A percentile compares a stretch with the other conserved stretches of the same genome.
Evolutionary conservation across 1,139 yeast genomes (phyloP).

Genomic region (Wickerhamomyces sp.): DNA sequence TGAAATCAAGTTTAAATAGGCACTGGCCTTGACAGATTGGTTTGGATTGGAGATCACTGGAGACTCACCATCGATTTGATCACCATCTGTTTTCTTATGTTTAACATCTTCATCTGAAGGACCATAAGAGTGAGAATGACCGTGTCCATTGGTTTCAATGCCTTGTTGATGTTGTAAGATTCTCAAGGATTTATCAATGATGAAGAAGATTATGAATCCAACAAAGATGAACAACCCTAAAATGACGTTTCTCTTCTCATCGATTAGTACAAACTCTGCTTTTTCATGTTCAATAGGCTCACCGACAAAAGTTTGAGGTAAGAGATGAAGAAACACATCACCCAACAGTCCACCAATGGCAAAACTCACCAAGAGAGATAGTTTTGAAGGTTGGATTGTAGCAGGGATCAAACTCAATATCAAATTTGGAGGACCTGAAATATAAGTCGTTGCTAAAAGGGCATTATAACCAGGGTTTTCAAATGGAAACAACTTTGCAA

Average conservation of each 20-base stretch:
- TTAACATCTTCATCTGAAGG: constrained; percentile 18
- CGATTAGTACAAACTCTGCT: constrained; percentile 40
- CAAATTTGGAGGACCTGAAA: constrained; percentile 58
- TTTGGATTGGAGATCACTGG: constrained; percentile 28
- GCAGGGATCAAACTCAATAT: constrained; percentile 48
- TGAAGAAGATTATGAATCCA: constrained; percentile 52
- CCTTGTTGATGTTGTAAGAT: constrained; percentile 37
- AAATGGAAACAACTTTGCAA: constrained; percentile 42
- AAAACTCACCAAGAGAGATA: constrained; percentile 52
- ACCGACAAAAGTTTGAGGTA: constrained; percentile 59
- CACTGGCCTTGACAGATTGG: constrained; percentile 40
- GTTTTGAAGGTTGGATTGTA: constrained; percentile 38
- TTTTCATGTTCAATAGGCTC: constrained; percentile 36
- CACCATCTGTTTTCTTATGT: constrained; percentile 23
- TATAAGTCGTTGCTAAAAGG: constrained; percentile 52
- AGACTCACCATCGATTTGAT: constrained; percentile 15
- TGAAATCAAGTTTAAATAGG: constrained; percentile 56
- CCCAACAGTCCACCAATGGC: constrained; percentile 71
- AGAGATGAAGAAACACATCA: constrained; percentile 58
- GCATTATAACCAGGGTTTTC: constrained; percentile 50
- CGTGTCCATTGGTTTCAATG: constrained; percentile 32
- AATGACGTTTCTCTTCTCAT: constrained; percentile 40
- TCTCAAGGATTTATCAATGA: constrained; percentile 52
- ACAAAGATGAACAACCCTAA: constrained; percentile 48
- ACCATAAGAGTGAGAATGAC: constrained; percentile 35